These are phyloP conservation scores for Trametopsis cervina DNA, from an alignment of 768 basidiomycete species.

Conservation along the genomic window DNA sequence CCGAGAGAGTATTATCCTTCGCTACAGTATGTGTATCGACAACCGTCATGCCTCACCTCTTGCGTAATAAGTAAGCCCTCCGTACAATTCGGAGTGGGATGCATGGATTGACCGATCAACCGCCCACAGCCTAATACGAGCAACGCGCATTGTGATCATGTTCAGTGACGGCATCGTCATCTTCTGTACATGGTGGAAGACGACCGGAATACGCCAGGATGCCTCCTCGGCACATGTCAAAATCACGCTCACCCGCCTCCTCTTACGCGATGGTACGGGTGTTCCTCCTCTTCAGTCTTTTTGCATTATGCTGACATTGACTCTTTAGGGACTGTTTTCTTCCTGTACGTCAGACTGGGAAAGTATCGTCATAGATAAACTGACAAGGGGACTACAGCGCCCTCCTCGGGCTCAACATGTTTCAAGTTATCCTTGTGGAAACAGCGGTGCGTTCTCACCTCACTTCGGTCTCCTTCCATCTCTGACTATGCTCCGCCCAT, in stretches of 20 bases:
- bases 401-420: not conserved
- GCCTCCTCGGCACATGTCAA: not conserved
- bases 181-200: not conserved
- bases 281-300: not conserved
- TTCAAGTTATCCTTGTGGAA: not conserved
- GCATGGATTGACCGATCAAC: too few relatives aligned
- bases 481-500: not conserved
- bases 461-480: not conserved
- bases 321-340: not conserved
- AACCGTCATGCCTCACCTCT: too few relatives aligned
- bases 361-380: not conserved
- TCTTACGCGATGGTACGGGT: not conserved
- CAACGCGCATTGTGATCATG: not conserved
- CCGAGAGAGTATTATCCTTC: not conserved
- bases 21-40: not conserved
- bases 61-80: too few relatives aligned
- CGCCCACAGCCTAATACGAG: too few relatives aligned
- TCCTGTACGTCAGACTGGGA: not conserved
- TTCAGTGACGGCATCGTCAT: not conserved
- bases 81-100: too few relatives aligned
- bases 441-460: not conserved
- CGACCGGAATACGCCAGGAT: not conserved
- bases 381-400: not conserved
- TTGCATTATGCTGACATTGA: not conserved
- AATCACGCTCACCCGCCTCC: not conserved